Percentiles rank a stretch among this genome's conserved stretches.
These are phyloP conservation scores for Ceratobasidium sp. DNA, from an alignment of 1,284 basidiomycete genomes.

Conservation along the genomic window DNA sequence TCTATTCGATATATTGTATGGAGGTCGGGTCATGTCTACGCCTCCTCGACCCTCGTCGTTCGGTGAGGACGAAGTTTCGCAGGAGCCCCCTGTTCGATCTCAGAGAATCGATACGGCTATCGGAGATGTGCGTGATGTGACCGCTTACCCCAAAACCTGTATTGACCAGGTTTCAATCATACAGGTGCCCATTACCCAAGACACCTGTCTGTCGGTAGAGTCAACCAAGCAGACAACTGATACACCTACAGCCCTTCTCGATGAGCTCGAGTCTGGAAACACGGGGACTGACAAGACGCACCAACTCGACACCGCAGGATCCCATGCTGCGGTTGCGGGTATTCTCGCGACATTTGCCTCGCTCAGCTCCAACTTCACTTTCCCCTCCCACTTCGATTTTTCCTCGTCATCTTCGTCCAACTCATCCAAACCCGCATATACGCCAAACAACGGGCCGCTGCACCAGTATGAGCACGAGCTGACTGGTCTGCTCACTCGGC, in stretches of 20 bases:
- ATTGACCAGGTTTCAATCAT: neutral
- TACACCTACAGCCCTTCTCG: neutral
- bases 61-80: neutral
- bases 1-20: conserved; percentile 4
- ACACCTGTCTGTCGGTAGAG: neutral
- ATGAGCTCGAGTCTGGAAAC: neutral
- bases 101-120: no score
- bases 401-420: neutral
- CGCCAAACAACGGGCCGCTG: conserved; percentile 67
- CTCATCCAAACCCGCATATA: conserved; percentile 61
- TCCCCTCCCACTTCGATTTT: conserved; percentile 49
- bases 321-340: conserved; percentile 39
- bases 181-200: neutral
- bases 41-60: neutral
- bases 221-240: no score
- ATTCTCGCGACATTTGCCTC: conserved; percentile 42
- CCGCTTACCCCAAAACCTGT: neutral
- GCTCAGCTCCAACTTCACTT: conserved; percentile 44
- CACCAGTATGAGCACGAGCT: conserved; percentile 72
- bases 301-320: conserved; percentile 11
- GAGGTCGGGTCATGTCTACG: neutral
- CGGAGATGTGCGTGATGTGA: neutral
- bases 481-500: conserved; percentile 70
- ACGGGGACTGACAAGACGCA: conserved; percentile 4
- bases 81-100: neutral